Evolutionary conservation across 2,329 filamentous ascomycete species (phyloP).

Genomic region (Davidsoniella eucalypti): DNA sequence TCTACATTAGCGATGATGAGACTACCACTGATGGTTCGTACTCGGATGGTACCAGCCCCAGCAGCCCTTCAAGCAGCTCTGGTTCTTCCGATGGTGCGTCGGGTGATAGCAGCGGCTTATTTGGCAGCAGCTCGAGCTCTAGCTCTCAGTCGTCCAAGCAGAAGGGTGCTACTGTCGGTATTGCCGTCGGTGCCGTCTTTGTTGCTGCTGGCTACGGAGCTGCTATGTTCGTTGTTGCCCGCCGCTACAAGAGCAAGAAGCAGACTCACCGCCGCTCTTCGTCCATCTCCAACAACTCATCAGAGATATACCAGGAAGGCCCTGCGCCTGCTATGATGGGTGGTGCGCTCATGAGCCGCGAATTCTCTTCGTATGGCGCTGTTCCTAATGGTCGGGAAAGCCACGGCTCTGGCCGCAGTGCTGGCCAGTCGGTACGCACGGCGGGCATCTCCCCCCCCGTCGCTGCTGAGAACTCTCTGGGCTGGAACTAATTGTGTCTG

Average conservation of each 20-base stretch:
- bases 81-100: slow-evolving; percentile 1
- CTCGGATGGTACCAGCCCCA: slow-evolving; percentile 13
- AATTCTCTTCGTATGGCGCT: slow-evolving; percentile 36
- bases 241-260: slow-evolving; percentile 77
- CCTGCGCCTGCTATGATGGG: slow-evolving; percentile 45
- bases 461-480: slow-evolving; percentile 84
- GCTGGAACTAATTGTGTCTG: slow-evolving; percentile 55
- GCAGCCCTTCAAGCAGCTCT: background rate
- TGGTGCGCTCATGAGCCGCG: slow-evolving; percentile 43
- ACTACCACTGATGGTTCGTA: slow-evolving; percentile 23
- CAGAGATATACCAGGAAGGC: slow-evolving; percentile 34
- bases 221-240: slow-evolving; percentile 85
- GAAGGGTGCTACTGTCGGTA: slow-evolving; percentile 46
- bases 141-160: slow-evolving; percentile 39
- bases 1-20: slow-evolving; percentile 32
- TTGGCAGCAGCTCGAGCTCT: slow-evolving; percentile 22
- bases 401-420: slow-evolving; percentile 47
- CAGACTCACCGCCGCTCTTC: slow-evolving; percentile 60
- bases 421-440: slow-evolving; percentile 37
- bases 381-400: slow-evolving; percentile 35
- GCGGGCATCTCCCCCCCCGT: slow-evolving; percentile 73
- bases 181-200: slow-evolving; percentile 61
- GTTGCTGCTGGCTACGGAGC: slow-evolving; percentile 79
- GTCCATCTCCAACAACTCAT: slow-evolving; percentile 44
- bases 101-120: slow-evolving; percentile 6